Conservation (phyloP, 169 alveolate genomes). For the Eimeria necatrix region DNA sequence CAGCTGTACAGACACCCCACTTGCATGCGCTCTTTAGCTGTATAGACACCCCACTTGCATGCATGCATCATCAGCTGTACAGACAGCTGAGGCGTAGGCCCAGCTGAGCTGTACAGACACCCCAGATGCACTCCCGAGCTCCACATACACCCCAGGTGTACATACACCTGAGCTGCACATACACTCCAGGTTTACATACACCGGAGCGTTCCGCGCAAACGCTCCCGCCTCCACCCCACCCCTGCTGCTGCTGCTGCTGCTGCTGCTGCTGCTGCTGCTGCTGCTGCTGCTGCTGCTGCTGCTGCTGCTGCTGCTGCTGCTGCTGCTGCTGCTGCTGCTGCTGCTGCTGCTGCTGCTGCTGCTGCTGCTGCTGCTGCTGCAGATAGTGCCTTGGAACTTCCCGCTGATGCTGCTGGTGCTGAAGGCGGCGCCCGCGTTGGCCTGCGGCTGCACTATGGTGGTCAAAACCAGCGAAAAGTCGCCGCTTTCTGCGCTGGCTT, state of each 20-base stretch:
- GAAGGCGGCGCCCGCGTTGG: slow-evolving; percentile 84
- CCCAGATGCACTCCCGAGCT: no score
- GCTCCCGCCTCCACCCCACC: background rate
- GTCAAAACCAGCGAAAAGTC: slow-evolving; percentile 93
- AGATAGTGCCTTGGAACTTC: slow-evolving; percentile 94
- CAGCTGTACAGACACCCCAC: no score
- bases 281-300: background rate
- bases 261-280: background rate
- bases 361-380: no score
- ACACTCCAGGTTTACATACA: background rate
- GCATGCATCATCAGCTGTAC: no score
- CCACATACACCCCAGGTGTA: no score
- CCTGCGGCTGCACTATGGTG: slow-evolving; percentile 86
- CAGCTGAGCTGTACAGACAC: no score
- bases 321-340: background rate
- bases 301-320: slow-evolving; percentile 7
- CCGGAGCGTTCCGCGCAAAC: background rate
- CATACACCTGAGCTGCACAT: no score
- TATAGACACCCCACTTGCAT: no score
- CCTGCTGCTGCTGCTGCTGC: background rate
- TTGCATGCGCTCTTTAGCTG: no score
- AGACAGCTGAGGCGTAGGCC: no score
- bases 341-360: background rate
- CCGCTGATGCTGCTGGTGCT: slow-evolving; percentile 90
- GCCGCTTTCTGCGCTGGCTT: slow-evolving; percentile 88